Base-by-base conservation (phyloP, 495 filamentous ascomycete genomes). In the Podospora fimiseda region DNA sequence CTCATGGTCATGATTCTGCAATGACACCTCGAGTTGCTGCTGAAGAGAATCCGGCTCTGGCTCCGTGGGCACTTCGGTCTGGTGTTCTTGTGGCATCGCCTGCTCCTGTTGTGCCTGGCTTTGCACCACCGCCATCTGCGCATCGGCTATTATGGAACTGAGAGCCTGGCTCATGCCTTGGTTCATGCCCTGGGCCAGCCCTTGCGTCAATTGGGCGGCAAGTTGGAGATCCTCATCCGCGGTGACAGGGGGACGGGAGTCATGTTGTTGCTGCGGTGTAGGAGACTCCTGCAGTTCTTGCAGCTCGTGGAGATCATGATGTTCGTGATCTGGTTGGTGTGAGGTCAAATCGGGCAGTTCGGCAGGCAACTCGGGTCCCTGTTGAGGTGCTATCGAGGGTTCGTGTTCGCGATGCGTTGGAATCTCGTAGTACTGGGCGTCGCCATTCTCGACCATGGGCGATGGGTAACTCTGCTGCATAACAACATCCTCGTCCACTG, bases 221-320 rank as follows among this genome's bases (percentile, higher is more conserved):
- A 80, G 63, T 49, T 75, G 75, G 19, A 79, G 67, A 53, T 79
- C n/a, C n/a, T n/a, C 76, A 48, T 77, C 75, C 15, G 63, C 61
- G 51, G 65, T 74, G 21, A 73, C 60, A 1, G 62, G 57, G 3
- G 68, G 55, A 14, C 60, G 65, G 2, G 58, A 45, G 21, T 63
- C 56, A 24, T 68, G 61, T 22, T 68, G 67, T 37, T 59, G 62
- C 11, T 65, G 61, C 1, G 65, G 22, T 7, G 65, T 36, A 9
- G 64, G 44, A 11, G 64, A 57, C 50, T 64, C 60, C 36, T 62
- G 63, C 0, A 66, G 61, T 47, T 55, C 51, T 24, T 62, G 54
- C 8, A 60, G 52, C 11, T 59, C 53, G 41, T 56, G 52, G 14
- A 54, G 54, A 18, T 67, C 52, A 19, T 63, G 50, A 20, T 61